Conservation (phyloP, 805 yeast genomes). For the Metschnikowia lochheadii region DNA sequence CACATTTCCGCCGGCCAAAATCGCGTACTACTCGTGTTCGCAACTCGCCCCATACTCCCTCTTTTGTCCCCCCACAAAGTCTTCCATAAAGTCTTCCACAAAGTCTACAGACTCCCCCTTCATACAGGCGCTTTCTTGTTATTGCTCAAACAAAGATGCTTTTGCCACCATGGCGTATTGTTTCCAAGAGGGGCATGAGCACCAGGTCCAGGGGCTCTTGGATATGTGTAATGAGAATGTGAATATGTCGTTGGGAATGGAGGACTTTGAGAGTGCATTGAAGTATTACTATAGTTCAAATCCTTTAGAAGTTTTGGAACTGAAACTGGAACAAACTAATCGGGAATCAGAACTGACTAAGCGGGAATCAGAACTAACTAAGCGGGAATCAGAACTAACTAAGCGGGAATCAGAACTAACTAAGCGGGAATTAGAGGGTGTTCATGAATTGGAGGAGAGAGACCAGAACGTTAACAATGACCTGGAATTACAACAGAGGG, state of each 20-base stretch:
- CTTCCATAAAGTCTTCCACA: too few relatives aligned
- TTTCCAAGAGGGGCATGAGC: slow-evolving; percentile 23
- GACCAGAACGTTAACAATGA: too few relatives aligned
- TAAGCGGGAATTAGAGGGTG: too few relatives aligned
- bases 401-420: too few relatives aligned
- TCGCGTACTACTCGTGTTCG: slow-evolving; percentile 31
- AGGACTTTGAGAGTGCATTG: slow-evolving; percentile 21
- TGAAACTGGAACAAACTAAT: too few relatives aligned
- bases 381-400: too few relatives aligned
- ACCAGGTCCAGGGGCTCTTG: slow-evolving; percentile 23
- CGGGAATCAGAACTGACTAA: too few relatives aligned
- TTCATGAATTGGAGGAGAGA: too few relatives aligned
- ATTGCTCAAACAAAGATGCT: slow-evolving; percentile 29
- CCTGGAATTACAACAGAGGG: too few relatives aligned
- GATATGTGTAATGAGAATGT: slow-evolving; percentile 22
- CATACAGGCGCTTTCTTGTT: not conserved
- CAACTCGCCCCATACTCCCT: slow-evolving; percentile 13
- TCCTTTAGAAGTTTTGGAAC: not conserved
- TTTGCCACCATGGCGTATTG: slow-evolving; percentile 38
- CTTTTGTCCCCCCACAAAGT: too few relatives aligned
- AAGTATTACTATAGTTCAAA: slow-evolving; percentile 6
- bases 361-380: too few relatives aligned
- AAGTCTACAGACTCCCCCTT: too few relatives aligned
- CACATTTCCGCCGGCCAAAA: slow-evolving; percentile 24
- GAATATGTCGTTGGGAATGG: slow-evolving; percentile 20